A percentile compares a stretch with the other conserved stretches of the same genome.
These are phyloP conservation scores for Stentor roeselii DNA, from an alignment of 73 alveolate genomes.

Conservation along the genomic window DNA sequence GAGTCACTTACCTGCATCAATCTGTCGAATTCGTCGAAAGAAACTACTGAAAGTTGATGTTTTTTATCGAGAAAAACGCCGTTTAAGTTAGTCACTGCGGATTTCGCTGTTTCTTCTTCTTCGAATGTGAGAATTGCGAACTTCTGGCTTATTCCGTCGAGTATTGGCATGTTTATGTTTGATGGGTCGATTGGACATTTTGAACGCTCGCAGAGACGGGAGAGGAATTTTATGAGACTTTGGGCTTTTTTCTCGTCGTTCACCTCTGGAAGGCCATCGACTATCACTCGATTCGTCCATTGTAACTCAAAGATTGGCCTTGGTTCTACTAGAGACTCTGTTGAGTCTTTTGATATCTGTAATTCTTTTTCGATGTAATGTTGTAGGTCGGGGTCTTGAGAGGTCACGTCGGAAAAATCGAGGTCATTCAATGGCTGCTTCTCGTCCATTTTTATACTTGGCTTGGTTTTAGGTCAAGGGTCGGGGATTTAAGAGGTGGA, in stretches of 20 bases:
- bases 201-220: neutral
- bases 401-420: slow-evolving; percentile 13
- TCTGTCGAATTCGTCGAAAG: slow-evolving; percentile 32
- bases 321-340: slow-evolving; percentile 15
- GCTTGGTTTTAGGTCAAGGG: too few species aligned
- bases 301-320: slow-evolving; percentile 17
- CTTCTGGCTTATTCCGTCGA: slow-evolving; percentile 9
- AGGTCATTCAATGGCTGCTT: neutral
- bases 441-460: slow-evolving; percentile 19
- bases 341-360: neutral
- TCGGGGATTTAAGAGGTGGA: too few species aligned
- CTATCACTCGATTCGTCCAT: slow-evolving; percentile 25
- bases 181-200: neutral
- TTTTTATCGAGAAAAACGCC: slow-evolving; percentile 20
- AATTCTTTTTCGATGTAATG: neutral
- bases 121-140: slow-evolving; percentile 23
- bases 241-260: slow-evolving; percentile 2
- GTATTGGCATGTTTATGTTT: slow-evolving; percentile 8
- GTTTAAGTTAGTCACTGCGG: neutral
- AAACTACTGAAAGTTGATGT: neutral
- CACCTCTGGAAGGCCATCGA: slow-evolving; percentile 3
- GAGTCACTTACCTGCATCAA: slow-evolving; percentile 15
- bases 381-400: neutral
- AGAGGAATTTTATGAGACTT: neutral
- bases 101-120: slow-evolving; percentile 28